Percentiles rank a stretch among this genome's conserved stretches.
Conservation (phyloP, 257 asterid species). For the Sherardia arvensis region DNA sequence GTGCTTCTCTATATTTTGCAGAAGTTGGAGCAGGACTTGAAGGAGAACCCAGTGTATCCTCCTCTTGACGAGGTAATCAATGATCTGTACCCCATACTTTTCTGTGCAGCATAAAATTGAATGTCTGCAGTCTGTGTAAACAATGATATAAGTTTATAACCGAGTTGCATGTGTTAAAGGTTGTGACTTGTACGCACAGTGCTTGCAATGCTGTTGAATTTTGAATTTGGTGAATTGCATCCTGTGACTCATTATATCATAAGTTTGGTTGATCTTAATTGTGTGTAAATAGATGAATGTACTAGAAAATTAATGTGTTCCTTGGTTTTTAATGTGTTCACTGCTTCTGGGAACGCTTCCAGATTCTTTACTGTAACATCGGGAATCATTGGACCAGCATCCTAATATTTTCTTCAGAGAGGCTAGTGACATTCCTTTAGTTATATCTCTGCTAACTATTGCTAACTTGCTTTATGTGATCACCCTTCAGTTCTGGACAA, state of each 20-base stretch:
- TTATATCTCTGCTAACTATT: background rate
- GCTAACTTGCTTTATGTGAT: slow-evolving; percentile 71
- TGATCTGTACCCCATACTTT: background rate
- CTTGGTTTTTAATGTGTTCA: background rate
- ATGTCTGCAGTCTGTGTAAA: background rate
- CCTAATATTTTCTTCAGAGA: slow-evolving; percentile 95
- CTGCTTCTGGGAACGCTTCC: slow-evolving; percentile 6
- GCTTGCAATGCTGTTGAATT: background rate
- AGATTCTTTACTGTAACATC: slow-evolving; percentile 86
- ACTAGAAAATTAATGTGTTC: background rate
- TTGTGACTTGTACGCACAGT: too few relatives aligned
- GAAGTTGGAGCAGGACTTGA: slow-evolving; percentile 43
- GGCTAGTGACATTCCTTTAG: slow-evolving; percentile 37
- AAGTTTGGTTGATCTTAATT: too few relatives aligned
- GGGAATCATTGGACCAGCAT: slow-evolving; percentile 91
- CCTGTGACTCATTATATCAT: background rate
- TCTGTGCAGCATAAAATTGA: slow-evolving; percentile 1
- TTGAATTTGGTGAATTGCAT: too few relatives aligned
- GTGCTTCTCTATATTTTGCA: slow-evolving; percentile 19
- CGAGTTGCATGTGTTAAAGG: too few relatives aligned
- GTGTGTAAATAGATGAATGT: background rate
- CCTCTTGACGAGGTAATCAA: slow-evolving; percentile 53
- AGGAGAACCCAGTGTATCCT: slow-evolving; percentile 35
- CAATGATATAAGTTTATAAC: background rate
- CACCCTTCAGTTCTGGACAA: slow-evolving; percentile 88